Evolutionary conservation across 202 grass and related monocot species (phyloP).

Genomic region (Eragrostis tef): DNA sequence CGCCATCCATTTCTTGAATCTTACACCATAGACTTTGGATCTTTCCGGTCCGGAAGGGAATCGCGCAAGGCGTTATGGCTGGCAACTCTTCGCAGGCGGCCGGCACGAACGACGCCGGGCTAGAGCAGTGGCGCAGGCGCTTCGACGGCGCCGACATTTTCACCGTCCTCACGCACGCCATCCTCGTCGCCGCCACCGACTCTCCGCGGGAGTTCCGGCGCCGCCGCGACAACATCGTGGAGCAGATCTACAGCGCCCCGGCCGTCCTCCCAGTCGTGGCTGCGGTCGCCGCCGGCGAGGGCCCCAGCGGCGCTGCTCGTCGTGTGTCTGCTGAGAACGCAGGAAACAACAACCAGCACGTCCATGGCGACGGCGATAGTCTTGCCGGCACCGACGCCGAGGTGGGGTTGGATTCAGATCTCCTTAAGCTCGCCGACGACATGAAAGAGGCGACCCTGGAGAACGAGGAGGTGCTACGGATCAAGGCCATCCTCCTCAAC

Average conservation of each 20-base stretch:
- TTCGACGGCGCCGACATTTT: slow-evolving; percentile 58
- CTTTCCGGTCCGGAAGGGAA: not conserved
- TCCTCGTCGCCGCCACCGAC: slow-evolving; percentile 60
- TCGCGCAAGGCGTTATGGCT: too few species aligned
- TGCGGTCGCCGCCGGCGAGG: not conserved
- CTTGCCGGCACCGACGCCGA: not conserved
- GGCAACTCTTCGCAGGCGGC: slow-evolving; percentile 25
- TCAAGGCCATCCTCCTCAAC: slow-evolving; percentile 57
- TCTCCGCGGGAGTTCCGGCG: slow-evolving; percentile 58
- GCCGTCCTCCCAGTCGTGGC: not conserved
- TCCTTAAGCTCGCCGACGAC: slow-evolving; percentile 39
- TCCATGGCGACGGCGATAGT: slow-evolving; percentile 25
- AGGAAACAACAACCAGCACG: slow-evolving; percentile 9
- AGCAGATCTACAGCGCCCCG: slow-evolving; percentile 48
- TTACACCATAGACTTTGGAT: not conserved
- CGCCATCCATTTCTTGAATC: not conserved
- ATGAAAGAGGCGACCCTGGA: slow-evolving; percentile 49
- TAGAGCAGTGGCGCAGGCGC: slow-evolving; percentile 60
- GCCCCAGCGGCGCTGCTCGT: not conserved
- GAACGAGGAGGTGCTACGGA: slow-evolving; percentile 54
- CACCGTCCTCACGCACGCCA: slow-evolving; percentile 60
- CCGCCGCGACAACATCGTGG: slow-evolving; percentile 58
- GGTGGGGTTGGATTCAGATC: not conserved
- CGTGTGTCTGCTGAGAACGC: slow-evolving; percentile 31
- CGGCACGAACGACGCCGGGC: not conserved